Evolutionary conservation across 2,329 filamentous ascomycete species (phyloP), one percentile per base, ranked within the genome.

Genomic region (Penicillium brasilianum): DNA sequence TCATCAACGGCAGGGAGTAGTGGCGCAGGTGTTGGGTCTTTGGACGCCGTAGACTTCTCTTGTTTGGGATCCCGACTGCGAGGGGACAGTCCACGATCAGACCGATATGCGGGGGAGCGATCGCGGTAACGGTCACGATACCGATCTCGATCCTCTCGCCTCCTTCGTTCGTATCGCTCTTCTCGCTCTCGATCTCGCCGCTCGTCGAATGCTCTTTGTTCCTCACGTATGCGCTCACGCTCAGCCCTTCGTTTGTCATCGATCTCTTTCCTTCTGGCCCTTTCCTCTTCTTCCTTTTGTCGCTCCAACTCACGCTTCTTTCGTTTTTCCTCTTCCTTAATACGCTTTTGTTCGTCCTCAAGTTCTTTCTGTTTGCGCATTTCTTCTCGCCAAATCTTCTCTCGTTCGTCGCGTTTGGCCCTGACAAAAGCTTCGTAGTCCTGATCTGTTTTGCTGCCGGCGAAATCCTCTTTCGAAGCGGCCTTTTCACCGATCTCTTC

Each of bases 391-490:
- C 82, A 77, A 28, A 78, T 72, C 60, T 76, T 79, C 44, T 84
- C 82, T 43, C 86, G 81, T 63, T 84, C 81, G 44, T 82, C 74
- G 32, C 83, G 79, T 48, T 84, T 82, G 41, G 74, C 74, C 32
- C 84, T 82, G 16, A 85, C 82, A 62, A 87, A 81, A 13, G 75
- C 76, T 11, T 80, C 82, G 71, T 88, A 89, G 36, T 85, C 84
- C 48, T 87, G 85, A 62, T 89, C 87, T 1, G 81, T 85, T 68
- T 86, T 88, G 64, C 78, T 82, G 2, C 87, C 87, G 43, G 78
- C 78, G 57, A 76, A 67, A 60, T 84, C 77, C 72, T 89, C 87
- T 53, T 83, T 81, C 0, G 76, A 74, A 6, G 86, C 85, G 7
- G 76, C 75, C 55, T 85, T 84, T 10, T 83, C 82, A n/a, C 87